Evolutionary conservation across 1,284 basidiomycete species (phyloP), one percentile per base, ranked within the genome.

Genomic region (Blastosporella zonata): DNA sequence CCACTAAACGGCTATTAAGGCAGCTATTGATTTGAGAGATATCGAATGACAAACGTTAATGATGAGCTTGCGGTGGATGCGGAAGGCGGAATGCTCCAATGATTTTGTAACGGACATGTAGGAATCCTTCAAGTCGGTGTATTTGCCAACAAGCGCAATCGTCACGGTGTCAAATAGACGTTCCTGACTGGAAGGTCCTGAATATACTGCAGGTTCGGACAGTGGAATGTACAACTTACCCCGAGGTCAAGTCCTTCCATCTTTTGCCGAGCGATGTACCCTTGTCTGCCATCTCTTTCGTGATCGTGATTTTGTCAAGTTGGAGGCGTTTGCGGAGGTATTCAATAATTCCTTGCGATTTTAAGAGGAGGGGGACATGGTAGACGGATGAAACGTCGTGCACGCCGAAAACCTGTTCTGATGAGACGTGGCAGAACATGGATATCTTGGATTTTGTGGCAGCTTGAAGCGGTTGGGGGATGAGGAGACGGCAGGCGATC

Each of bases 91-190:
- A 69, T 99, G 96, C 68, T 99, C 96, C 35, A 99, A 79, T 21
- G 97, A 84, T 74, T 99, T 99, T 64, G 88, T 88, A 46, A 99
- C 97, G 29, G 90, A 94, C 91, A 98, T 98, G 70, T 99, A 99
- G 29, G 94, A 97, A 69, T 99, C 96, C 68, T 96, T 91, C 44
- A 99, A 75, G 53, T 94, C 87, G 5, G 94, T 98, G 73, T 99
- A 99, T 71, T 99, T 99, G 44, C 96, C 96, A 17, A 99, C 93
- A 31, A 99, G 74, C 17, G 91, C 93, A 54, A 99, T 93, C 40
- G 84, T 84, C 33, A 97, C 93, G 20, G 81, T 79, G 60, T 98
- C 95, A 67, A 90, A 95, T n/a, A 93, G 73, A 29, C 94, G 85
- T 65, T 97, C 96, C 66, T 94, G 89, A 15, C 91, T 93, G 41